Evolutionary conservation across 169 alveolate genomes (phyloP), one percentile per base, ranked within the genome.

Genomic region (Sarcocystis neurona): DNA sequence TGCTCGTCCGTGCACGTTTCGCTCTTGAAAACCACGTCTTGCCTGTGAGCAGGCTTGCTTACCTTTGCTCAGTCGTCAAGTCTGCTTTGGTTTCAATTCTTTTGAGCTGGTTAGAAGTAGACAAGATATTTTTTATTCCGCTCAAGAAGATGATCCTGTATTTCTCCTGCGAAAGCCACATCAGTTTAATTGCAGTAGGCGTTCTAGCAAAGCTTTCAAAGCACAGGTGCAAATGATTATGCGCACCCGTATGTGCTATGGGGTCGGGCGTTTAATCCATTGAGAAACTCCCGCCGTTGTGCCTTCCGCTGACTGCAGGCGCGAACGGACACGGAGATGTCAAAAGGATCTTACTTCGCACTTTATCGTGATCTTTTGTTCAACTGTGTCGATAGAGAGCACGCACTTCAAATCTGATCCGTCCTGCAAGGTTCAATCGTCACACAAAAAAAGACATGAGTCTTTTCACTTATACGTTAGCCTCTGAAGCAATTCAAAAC

Each of bases 321-420:
- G 12, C 66, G 23, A 23, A 53, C 23, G 66, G 30, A 53, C 66
- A 53, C 23, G 66, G 66, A 15, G 12, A 4, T 39, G 10, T 15
- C 56, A n/a, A n/a, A n/a, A n/a, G n/a, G n/a, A n/a, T n/a, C 82
- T 72, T 2, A 72, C 82, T 53, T 72, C 82, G 82, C 82, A 72
- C 32, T 72, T 72, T n/a, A 72, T 72, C 58, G 82, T 72, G 6
- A 72, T 72, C 82, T 72, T 72, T 27, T 72, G 82, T 37, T 72
- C 82, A 0, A 72, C 46, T 10, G 82, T 72, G 56, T 72, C 82
- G 46, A 72, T 72, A 18, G 41, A 18, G 56, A 72, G 34, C 23
- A 37, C 27, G 53, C 82, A 72, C 27, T 32, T 39, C 82, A 72
- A 39, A 37, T 72, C 82, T 4, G 82, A 41, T 12, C 82, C 82